Base-by-base conservation (phyloP, 176 grass and related monocot genomes). In the Cocos nucifera region DNA sequence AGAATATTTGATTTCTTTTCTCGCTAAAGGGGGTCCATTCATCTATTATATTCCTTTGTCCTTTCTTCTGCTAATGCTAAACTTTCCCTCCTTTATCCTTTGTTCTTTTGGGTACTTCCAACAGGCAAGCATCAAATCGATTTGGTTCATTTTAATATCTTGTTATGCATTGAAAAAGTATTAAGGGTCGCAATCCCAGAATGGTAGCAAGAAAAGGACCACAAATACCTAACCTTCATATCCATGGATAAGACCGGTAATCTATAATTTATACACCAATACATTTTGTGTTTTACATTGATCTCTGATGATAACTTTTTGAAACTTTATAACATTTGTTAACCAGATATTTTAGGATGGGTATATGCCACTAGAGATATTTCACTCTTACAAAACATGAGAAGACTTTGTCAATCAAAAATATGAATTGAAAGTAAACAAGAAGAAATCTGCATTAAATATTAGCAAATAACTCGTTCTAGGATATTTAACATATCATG, bases 171-270 rank as follows among this genome's bases (percentile, higher is more conserved):
- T 67, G 63, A 71, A 70, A 80, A 81, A 85, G 77, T 82, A 79
- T 65, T 62, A 79, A 79, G 24, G 62, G 35, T 74, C 82, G 35
- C 74, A 64, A 82, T 82, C 64, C 71, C 85, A 78, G 81, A 73
- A 85, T 75, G 79, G 81, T 79, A 56, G 66, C 58, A 53, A 72
- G 70, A 72, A 80, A 74, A 85, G 74, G 64, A 72, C 70, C 75
- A 67, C 57, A 30, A 16, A 23, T 27, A 70, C 76, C 69, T 62
- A 78, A 77, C n/a, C 29, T 63, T 74, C 25, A 73, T 60, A 17
- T 59, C 69, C 65, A 63, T 68, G 70, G 73, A 62, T 59, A 79
- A 44, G 56, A 77, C 32, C 29, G 61, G 35, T 44, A 3, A 12
- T 44, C 35, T 44, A 44, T 44, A 44, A 44, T 14, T 35, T 44